Base-by-base conservation (phyloP, 2,329 filamentous ascomycete genomes). In the Cladophialophora carrionii region DNA sequence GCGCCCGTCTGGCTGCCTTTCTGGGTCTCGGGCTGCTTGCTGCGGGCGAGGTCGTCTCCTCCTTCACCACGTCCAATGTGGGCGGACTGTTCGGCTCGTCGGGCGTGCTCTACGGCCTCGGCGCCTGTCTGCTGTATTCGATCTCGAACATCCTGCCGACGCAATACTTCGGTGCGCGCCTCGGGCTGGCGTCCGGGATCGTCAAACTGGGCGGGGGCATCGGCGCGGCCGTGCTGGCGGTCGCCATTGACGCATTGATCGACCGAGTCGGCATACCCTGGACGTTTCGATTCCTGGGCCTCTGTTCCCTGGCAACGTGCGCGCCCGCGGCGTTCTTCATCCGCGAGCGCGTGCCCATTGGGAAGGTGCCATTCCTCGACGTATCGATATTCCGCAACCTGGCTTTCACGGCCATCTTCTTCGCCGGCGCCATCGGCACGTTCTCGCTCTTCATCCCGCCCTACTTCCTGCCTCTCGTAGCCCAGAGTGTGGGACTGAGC, bases 361-460 rank as follows among this genome's bases (percentile, higher is more conserved):
- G 74, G 1, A 72, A 71, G 0, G 72, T 74, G 0, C 75, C 74
- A 0, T 79, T 84, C 49, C 72, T 86, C 9, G 84, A 87, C 65
- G 84, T 83, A 81, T 75, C 75, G 32, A 75, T 87, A 2, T 85
- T 87, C 72, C 79, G 79, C 32, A 79, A 85, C 61, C 62, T 79
- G 24, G 79, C 78, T 9, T 88, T 87, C 72, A 68, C 77, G 5
- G 73, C 82, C 2, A 73, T 88, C 29, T 87, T 87, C 71, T 70
- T 83, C 3, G 81, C 81, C 4, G 82, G 84, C 0, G 82, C 80
- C 0, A 78, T 88, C 9, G 85, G 79, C 1, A 87, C 84, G 1
- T 88, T 88, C 67, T 82, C 85, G 0, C 79, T 88, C 17, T 82
- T 87, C 63, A 85, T 88, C 0, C 84, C 85, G 0, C 84, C 85